Base-by-base conservation (phyloP, 2,329 filamentous ascomycete genomes). In the Curvularia verruculosa region DNA sequence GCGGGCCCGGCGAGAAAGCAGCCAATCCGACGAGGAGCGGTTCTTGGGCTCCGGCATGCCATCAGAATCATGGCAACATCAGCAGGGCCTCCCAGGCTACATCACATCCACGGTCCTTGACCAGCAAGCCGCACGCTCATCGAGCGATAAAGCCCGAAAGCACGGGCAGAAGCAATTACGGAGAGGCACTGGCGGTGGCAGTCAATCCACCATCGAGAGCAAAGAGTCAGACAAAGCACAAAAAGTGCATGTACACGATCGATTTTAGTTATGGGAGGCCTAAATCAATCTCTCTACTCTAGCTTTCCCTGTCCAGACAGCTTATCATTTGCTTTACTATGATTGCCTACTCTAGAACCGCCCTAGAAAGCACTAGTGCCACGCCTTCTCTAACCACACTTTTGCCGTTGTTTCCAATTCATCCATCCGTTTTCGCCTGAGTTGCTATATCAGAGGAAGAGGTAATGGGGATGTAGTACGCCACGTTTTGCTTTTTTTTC, bases 1-100 rank as follows among this genome's bases (percentile, higher is more conserved):
- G 9, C 63, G 64, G 1, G 67, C 60, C 18, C 59, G 66, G 15
- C 61, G 66, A 26, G 49, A 47, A 36, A 65, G 65, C 29, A 59
- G 56, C n/a, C 61, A 58, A 12, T 67, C 65, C 7, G 67, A 70
- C 12, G 65, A 69, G 44, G 62, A 69, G 44, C 58, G 46, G 2
- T 56, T 70, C 10, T 28, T 70, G n/a, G 57, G 61, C 39, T 49
- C 46, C 10, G 45, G 54, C 8, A 6, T 51, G 24, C 56, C 53
- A 12, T 57, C 49, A 0, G 65, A 66, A 55, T 37, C 49, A 46
- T 54, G 61, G 59, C 51, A 65, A 41, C 58, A 59, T 23, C 36
- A 59, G 31, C 36, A 60, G 52, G 58, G 58, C 36, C 24, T 59
- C 19, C 52, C 59, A 34, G 48, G 59, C 46, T 52, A 63, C 48